Base-by-base conservation (phyloP, 176 grass and related monocot species). In the Cocos nucifera region DNA sequence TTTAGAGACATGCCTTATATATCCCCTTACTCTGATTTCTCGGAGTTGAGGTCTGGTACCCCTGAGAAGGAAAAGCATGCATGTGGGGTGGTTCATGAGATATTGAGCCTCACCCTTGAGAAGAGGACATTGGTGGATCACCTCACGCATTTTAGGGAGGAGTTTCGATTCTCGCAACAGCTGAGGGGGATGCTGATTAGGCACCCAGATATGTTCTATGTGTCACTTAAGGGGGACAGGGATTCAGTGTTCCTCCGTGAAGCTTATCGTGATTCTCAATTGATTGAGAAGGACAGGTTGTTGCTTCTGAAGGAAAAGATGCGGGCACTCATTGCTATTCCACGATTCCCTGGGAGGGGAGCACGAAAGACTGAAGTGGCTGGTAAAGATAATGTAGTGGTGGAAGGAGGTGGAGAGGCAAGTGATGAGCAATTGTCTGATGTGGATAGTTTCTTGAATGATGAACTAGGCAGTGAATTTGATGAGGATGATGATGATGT, bases 241-340 rank as follows among this genome's bases (percentile, higher is more conserved):
- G 87, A 97, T 67, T 88, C 87, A 0, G 84, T 97, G 71, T 92
- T 97, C 77, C 93, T 92, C 59, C 85, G 93, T 0, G 93, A 97
- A 60, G 93, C 93, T 0, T 92, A 97, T 54, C 81, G 50, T 67
- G 82, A 85, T 56, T 97, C 93, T 0, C 87, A 97, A 59, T 71
- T 97, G 6, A 16, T 91, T 1, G 93, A 97, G 51, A 97, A 92
- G 87, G 83, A 84, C 57, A 72, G 75, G 51, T 78, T 97, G 48
- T 69, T 91, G 20, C 22, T 98, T 56, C 72, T 98, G 10, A 92
- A 98, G 93, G 93, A 98, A 73, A 98, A 98, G 79, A 75, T 98
- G 87, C 77, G 93, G 65, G 81, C 83, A 55, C 79, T 98, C 27
- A 84, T 98, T 15, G 73, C 56, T 1, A 66, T 92, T 18, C 78